A percentile compares a stretch with the other conserved stretches of the same genome.
phyloP scores from a whole-genome alignment of 352 stramenopile genomes.

The Thalassiosira sp. region DNA sequence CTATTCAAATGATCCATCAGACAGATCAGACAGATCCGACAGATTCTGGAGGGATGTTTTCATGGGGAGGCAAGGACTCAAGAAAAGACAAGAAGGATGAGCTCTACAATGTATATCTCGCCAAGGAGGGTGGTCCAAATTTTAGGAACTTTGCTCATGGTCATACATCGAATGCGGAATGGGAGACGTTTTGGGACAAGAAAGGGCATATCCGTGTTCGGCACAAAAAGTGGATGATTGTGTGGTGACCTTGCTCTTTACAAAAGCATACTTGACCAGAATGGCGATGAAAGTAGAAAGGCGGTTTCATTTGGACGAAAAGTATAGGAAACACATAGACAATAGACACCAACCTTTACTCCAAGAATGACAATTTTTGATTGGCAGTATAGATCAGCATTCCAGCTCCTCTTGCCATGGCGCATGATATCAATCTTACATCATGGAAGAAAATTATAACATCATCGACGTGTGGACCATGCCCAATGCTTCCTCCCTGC shows the following conservation, averaged over 20 bases:
- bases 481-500: constrained; percentile 73
- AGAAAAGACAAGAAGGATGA: neutral
- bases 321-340: no score
- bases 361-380: no score
- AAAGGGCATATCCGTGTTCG: neutral
- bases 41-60: neutral
- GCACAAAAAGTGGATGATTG: no score
- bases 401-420: no score
- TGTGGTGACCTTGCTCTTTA: no score
- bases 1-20: neutral
- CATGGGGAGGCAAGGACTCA: neutral
- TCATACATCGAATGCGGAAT: neutral
- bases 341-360: no score
- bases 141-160: neutral
- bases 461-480: constrained; percentile 69
- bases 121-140: neutral
- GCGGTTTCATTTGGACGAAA: no score
- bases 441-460: constrained; percentile 74
- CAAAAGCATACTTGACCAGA: no score
- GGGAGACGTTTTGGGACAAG: neutral
- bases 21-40: no score
- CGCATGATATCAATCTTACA: constrained; percentile 67
- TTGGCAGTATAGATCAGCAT: no score
- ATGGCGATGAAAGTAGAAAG: no score
- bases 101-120: neutral